Evolutionary conservation across 495 filamentous ascomycete species (phyloP).

Genomic region (Cercophora sp.): DNA sequence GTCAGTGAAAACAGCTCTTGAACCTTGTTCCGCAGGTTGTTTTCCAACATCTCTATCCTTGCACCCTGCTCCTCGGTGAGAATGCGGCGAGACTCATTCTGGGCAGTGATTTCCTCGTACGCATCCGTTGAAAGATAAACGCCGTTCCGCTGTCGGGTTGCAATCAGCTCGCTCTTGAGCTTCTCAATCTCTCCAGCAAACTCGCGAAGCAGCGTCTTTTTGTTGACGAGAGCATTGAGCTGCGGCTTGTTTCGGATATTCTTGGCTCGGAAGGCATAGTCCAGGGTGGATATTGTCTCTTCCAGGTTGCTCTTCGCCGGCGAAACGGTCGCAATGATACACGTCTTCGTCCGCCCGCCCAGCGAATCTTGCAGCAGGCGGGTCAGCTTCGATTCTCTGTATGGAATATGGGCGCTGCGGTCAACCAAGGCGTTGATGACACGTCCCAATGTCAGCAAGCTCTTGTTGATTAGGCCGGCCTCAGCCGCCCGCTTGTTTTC

Average conservation of each 20-base stretch:
- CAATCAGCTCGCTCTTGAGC: slow-evolving; percentile 88
- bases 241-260: slow-evolving; percentile 98
- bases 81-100: slow-evolving; percentile 89
- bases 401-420: slow-evolving; percentile 85
- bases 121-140: slow-evolving; percentile 83
- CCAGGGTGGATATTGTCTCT: slow-evolving; percentile 94
- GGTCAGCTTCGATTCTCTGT: slow-evolving; percentile 94
- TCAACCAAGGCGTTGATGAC: slow-evolving; percentile 98
- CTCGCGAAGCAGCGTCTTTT: slow-evolving; percentile 84
- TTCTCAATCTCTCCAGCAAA: slow-evolving; percentile 93
- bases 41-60: slow-evolving; percentile 89
- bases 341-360: slow-evolving; percentile 92
- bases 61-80: slow-evolving; percentile 87
- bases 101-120: slow-evolving; percentile 81
- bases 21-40: slow-evolving; percentile 81
- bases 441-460: slow-evolving; percentile 84
- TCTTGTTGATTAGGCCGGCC: slow-evolving; percentile 97
- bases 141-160: slow-evolving; percentile 88
- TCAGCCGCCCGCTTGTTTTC: slow-evolving; percentile 97
- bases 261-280: slow-evolving; percentile 96
- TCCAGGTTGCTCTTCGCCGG: slow-evolving; percentile 92
- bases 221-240: slow-evolving; percentile 83
- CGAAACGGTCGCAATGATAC: slow-evolving; percentile 95
- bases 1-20: slow-evolving; percentile 85
- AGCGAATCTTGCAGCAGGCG: slow-evolving; percentile 93